Evolutionary conservation across 208 protist species (phyloP), one percentile per base, ranked within the genome.

Genomic region (Trypanosoma lewisi): DNA sequence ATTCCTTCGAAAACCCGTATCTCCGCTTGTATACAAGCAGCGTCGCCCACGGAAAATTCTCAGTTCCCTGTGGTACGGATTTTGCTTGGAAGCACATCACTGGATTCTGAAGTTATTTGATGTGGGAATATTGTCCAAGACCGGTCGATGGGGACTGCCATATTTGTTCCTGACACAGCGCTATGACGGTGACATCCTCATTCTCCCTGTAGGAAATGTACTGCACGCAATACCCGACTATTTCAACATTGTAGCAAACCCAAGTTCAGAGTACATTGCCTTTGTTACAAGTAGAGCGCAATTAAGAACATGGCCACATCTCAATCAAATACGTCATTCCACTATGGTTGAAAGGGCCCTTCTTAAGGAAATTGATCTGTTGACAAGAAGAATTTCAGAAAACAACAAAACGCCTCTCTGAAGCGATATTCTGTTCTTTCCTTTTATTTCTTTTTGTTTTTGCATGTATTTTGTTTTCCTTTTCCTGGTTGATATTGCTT

Each of bases 111-210:
- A 78, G 51, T 28, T 77, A 25, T 85, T 80, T 59, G 49, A 64
- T 39, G 8, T 76, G 11, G 73, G 75, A 16, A 30, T 89, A 2
- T 42, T 87, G 28, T 73, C 81, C 8, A 75, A 71, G 34, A 67
- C 39, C 25, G 80, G 75, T 11, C 23, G 54, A 23, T 74, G 58
- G 14, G 71, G 78, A 28, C 37, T 85, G 33, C 67, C 68, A 9
- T 85, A 85, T 56, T 33, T 77, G 25, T 34, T 85, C 0, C 59
- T 87, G 27, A 74, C 75, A 12, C 87, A 91, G 69, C 27, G 44
- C 17, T 90, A 94, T 73, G 49, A 68, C 21, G 87, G 82, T 9
- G 70, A 91, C 49, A 39, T 94, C 31, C 83, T 82, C 3, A 91
- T 94, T 54, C 65, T 84, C 28, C 84, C 87, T 11, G 55, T 83